Evolutionary conservation across 164 flowering plant genomes (phyloP).

Genomic region (grape (Vitis vinifera)): ASM3070453v1 NC_081823.1:2553501-2554000

Average conservation of each 20-base stretch:
- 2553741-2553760: constrained; percentile 49
- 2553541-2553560: too few relatives aligned
- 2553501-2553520: too few relatives aligned
- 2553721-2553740: constrained; percentile 50
- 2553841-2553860: constrained; percentile 95
- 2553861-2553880: too few relatives aligned
- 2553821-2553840: constrained; percentile 83
- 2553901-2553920: too few relatives aligned
- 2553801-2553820: constrained; percentile 31
- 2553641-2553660: constrained; percentile 55
- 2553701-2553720: constrained; percentile 73
- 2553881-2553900: too few relatives aligned
- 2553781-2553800: constrained; percentile 67
- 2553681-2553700: constrained; percentile 71
- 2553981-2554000: constrained; percentile 78
- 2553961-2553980: constrained; percentile 81
- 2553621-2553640: constrained; percentile 40
- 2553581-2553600: too few relatives aligned
- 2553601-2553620: too few relatives aligned
- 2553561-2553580: too few relatives aligned
- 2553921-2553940: background rate
- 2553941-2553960: constrained; percentile 96
- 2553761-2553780: constrained; percentile 57
- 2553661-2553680: constrained; percentile 49
- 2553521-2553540: too few relatives aligned